These are phyloP conservation scores for Kodamaea sp. DNA, from an alignment of 1,139 yeast genomes.

Conservation along the genomic window DNA sequence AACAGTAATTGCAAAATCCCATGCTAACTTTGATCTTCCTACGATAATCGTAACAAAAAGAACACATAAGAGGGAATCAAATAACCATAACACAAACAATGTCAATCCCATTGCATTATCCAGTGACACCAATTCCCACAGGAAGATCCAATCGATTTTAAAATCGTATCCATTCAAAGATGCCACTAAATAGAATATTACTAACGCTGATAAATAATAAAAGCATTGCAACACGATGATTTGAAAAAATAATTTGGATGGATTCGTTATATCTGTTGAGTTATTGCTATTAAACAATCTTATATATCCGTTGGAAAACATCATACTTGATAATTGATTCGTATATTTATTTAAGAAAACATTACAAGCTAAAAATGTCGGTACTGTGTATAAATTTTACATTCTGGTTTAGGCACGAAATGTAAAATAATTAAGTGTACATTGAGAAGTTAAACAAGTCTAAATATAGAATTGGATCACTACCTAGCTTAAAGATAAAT, in stretches of 20 bases:
- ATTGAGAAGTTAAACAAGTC: too few relatives aligned
- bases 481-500: too few relatives aligned
- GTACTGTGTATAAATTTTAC: not conserved
- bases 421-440: too few relatives aligned
- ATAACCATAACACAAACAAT: slow-evolving; percentile 69
- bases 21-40: slow-evolving; percentile 87
- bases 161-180: slow-evolving; percentile 62
- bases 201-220: slow-evolving; percentile 60
- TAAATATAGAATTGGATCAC: too few relatives aligned
- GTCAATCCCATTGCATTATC: slow-evolving; percentile 81
- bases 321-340: slow-evolving; percentile 4
- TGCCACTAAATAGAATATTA: slow-evolving; percentile 55
- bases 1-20: slow-evolving; percentile 91
- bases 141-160: slow-evolving; percentile 66
- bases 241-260: slow-evolving; percentile 46
- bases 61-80: slow-evolving; percentile 75
- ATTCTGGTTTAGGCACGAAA: too few relatives aligned
- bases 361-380: not conserved
- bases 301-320: slow-evolving; percentile 21
- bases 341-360: not conserved
- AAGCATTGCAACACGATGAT: slow-evolving; percentile 62
- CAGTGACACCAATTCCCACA: slow-evolving; percentile 72
- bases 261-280: slow-evolving; percentile 33
- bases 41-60: slow-evolving; percentile 81
- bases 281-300: slow-evolving; percentile 24